A percentile compares a stretch with the other conserved stretches of the same genome.
Evolutionary conservation across 192 early-diverging fungal genomes (phyloP).

Genomic region (Coemansia sp.): DNA sequence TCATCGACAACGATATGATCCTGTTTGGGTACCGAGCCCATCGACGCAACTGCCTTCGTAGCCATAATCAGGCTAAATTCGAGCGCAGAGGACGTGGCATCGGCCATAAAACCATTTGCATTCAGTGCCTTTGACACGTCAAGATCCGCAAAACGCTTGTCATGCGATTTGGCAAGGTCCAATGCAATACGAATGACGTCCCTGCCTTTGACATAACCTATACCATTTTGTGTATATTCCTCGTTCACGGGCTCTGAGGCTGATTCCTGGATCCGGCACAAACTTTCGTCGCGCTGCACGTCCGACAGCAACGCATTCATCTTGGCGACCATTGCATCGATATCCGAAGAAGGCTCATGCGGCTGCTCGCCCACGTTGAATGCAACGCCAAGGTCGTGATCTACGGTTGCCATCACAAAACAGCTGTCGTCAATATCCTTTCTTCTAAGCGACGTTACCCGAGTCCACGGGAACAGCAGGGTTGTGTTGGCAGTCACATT

Average conservation of each 20-base stretch:
- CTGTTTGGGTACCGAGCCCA: background rate
- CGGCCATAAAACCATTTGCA: background rate
- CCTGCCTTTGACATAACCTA: background rate
- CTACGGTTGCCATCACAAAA: conserved; percentile 38
- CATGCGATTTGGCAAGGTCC: background rate
- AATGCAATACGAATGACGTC: background rate
- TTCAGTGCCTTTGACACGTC: conserved; percentile 1
- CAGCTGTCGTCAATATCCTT: conserved; percentile 32
- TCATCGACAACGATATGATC: conserved; percentile 5
- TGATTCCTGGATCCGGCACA: background rate
- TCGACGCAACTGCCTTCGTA: conserved; percentile 4
- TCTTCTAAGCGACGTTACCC: conserved; percentile 23
- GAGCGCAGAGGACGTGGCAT: background rate
- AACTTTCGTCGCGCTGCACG: background rate
- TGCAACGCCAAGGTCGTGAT: conserved; percentile 43
- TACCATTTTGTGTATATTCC: background rate
- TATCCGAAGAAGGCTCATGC: background rate
- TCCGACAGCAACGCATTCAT: conserved; percentile 4
- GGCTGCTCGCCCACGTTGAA: conserved; percentile 9
- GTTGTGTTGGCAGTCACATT: conserved; percentile 3
- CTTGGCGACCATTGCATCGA: background rate
- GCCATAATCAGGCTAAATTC: conserved; percentile 18
- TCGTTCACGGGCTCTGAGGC: background rate
- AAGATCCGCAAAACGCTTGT: background rate
- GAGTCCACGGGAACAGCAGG: conserved; percentile 38